These are phyloP conservation scores for Macroventuria anomochaeta DNA, from an alignment of 2,329 filamentous ascomycete species.

Conservation along the genomic window DNA sequence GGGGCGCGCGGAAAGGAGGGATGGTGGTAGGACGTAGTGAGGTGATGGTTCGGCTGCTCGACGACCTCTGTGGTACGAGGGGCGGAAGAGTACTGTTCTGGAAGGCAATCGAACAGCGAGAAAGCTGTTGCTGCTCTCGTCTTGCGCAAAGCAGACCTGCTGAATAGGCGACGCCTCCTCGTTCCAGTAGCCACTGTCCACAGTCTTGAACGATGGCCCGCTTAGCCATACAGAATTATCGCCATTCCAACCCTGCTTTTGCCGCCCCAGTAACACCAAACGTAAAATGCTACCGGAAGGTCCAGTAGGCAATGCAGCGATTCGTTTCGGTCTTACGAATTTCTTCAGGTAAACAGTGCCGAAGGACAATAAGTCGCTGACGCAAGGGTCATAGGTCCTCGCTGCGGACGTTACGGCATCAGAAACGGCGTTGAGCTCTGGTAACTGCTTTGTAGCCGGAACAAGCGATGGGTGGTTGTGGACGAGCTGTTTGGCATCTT, in stretches of 20 bases:
- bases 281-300: constrained; percentile 65
- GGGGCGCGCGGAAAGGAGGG: constrained; percentile 63
- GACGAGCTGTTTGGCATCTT: constrained; percentile 24
- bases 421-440: constrained; percentile 34
- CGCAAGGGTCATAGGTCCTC: constrained; percentile 48
- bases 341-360: constrained; percentile 61
- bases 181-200: constrained; percentile 63
- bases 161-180: constrained; percentile 61
- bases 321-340: constrained; percentile 36
- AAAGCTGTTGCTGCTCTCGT: constrained; percentile 51
- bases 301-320: constrained; percentile 55
- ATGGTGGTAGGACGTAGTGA: constrained; percentile 46
- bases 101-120: constrained; percentile 59
- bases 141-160: constrained; percentile 60
- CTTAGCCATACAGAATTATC: constrained; percentile 57
- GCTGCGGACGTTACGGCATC: constrained; percentile 40
- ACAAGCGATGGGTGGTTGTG: constrained; percentile 33
- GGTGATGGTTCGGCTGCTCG: constrained; percentile 23
- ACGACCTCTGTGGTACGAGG: constrained; percentile 25
- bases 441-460: constrained; percentile 29
- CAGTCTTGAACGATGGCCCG: constrained; percentile 50
- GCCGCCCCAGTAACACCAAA: constrained; percentile 58
- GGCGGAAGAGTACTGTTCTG: constrained; percentile 57
- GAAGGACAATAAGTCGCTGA: constrained; percentile 59
- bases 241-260: constrained; percentile 62